Conservation (phyloP, 495 filamentous ascomycete species). For the Hypoxylon intermedium region DNA sequence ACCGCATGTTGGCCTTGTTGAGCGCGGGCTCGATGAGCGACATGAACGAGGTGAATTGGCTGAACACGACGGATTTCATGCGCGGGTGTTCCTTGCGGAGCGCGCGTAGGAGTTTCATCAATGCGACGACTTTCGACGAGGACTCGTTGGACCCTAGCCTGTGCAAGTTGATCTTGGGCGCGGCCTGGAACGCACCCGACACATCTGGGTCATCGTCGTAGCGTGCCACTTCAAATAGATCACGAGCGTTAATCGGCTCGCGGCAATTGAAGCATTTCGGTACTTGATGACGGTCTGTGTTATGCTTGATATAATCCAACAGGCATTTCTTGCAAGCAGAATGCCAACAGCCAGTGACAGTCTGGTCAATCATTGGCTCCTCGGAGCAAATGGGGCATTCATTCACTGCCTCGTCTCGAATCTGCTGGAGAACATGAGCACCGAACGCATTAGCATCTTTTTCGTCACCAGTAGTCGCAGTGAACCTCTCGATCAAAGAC, state of each 20-base stretch:
- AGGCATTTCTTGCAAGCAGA: conserved; percentile 93
- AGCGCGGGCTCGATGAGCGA: conserved; percentile 86
- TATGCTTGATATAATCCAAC: conserved; percentile 83
- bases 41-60: conserved; percentile 96
- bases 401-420: conserved; percentile 82
- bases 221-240: conserved; percentile 87
- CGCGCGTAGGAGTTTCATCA: conserved; percentile 75
- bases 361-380: conserved; percentile 91
- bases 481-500: conserved; percentile 83
- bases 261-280: conserved; percentile 91
- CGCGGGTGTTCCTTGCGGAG: conserved; percentile 65
- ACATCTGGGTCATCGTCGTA: conserved; percentile 55
- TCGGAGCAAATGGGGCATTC: conserved; percentile 96
- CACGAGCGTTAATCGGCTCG: conserved; percentile 76
- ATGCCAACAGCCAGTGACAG: conserved; percentile 96
- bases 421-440: conserved; percentile 85
- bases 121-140: conserved; percentile 83
- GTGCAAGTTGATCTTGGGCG: conserved; percentile 77
- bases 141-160: conserved; percentile 74
- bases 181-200: conserved; percentile 47
- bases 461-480: conserved; percentile 68
- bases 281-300: conserved; percentile 73
- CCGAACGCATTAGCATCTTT: conserved; percentile 77
- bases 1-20: conserved; percentile 70
- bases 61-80: conserved; percentile 93